Base-by-base conservation (phyloP, 169 alveolate species). In the Plasmodium yoelii region DNA sequence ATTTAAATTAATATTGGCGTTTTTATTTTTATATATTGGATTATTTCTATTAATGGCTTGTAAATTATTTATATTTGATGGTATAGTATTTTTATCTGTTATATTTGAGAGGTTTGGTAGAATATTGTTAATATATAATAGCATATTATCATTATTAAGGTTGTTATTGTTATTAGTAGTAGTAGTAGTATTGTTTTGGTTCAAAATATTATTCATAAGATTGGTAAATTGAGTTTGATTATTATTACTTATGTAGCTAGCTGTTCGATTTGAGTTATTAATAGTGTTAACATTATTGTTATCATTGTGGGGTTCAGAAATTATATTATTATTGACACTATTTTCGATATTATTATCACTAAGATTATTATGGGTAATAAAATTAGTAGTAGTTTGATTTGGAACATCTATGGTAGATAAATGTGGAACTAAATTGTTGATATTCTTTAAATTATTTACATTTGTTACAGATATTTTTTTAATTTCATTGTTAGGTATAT, bases 41-140 rank as follows among this genome's bases (percentile, higher is more conserved):
- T 77, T 75, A 34, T 46, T 77, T 49, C 22, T 77, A 64, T 12
- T 56, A 18, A 39, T 19, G 56, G 73, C 26, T 22, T 49, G 64
- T 2, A 44, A 24, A 8, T 77, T 53, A 39, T 64, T 53, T 46
- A 63, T 34, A 26, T 55, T 53, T 15, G 12, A 28, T 18, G 47
- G 24, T 34, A 34, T 34, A 2, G 42, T 34, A 5, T 42, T 19
- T 2, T 57, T 18, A 22, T 75, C 77, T 34, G 4, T 2, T 28
- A 26, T 42, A 47, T 57, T 57, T 63, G 74, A n/a, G 61, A 24
- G 51, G 46, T 64, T 77, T 15, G 88, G 88, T 64, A 77, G 47
- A 6, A 77, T 63, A 59, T 64, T 56, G 34, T 68, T 77, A 42
- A 77, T 64, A 56, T 46, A 63, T 56, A 60, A 51, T 49, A 64